Conservation (phyloP, 306 rosid species). For the Quercus wislizeni region DNA sequence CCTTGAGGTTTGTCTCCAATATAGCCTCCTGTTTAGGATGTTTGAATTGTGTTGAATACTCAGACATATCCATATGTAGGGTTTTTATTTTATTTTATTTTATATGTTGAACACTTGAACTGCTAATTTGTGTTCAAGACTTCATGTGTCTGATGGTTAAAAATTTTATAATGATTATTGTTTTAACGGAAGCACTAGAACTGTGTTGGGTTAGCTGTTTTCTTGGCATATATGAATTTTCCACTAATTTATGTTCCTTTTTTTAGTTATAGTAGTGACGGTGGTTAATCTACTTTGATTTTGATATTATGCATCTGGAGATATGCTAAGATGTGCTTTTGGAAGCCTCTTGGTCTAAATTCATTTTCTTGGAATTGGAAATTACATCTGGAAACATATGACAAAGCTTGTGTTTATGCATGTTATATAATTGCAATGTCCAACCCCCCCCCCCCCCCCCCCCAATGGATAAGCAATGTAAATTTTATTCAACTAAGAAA, state of each 20-base stretch:
- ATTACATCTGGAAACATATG: neutral
- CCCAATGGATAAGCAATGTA: too few species aligned
- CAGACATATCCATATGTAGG: neutral
- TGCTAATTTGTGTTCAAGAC: neutral
- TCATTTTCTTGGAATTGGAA: neutral
- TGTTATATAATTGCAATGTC: too few species aligned
- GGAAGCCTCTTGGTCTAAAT: neutral
- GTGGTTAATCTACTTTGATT: neutral
- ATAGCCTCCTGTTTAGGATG: conserved; percentile 13
- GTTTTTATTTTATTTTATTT: neutral
- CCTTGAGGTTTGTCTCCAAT: conserved; percentile 60
- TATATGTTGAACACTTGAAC: neutral
- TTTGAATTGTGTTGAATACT: conserved; percentile 5
- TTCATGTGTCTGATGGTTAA: neutral
- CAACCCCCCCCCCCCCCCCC: too few species aligned
- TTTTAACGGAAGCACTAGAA: neutral
- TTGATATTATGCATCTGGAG: neutral
- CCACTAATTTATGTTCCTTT: neutral
- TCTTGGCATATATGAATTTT: neutral
- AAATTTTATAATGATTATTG: neutral
- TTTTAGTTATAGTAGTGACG: neutral
- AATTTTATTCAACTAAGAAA: too few species aligned
- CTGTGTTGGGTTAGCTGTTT: neutral
- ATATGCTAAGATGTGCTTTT: neutral
- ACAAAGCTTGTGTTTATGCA: neutral